Evolutionary conservation across 1,139 yeast genomes (phyloP), one percentile per base, ranked within the genome.

Genomic region (Yamadazyma membranifaciens): DNA sequence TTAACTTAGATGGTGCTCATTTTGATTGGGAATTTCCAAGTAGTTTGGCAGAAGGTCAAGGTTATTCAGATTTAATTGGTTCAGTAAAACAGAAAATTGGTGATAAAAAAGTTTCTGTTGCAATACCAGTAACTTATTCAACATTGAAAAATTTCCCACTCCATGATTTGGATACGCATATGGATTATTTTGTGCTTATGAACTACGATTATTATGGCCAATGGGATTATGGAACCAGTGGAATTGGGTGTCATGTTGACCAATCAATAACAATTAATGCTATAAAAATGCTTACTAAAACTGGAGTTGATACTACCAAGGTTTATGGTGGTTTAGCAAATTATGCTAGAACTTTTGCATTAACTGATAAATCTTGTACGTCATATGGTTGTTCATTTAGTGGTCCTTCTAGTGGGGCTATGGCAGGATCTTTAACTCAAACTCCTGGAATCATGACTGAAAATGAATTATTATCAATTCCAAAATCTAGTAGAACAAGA

Each of bases 11-110:
- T 45, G 58, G 59, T n/a, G 44, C 54, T 31, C 52, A 55, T 37
- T 44, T 55, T 4, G 59, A 55, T 41, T 55, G 59, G 59, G 59
- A 55, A 44, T 55, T 48, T 32, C 59, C 59, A 27, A 47, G 46
- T 13, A 45, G 45, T 6, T 25, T 25, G 6, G 45, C 33, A 15
- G 40, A 47, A 31, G 56, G 56, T 7, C 25, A 43, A 6, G 49
- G 45, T 16, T 52, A 48, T 34, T 36, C 47, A 29, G 43, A 43
- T 6, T 43, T 52, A 16, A 38, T 52, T 17, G 46, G 45, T 20
- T 30, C 32, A 9, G 42, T 52, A 25, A 51, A 49, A 37, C 25
- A 40, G 11, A 42, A 38, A 17, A 29, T 49, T n/a, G 46, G 54
- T 12, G 30, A 42, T 5, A 49, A 49, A 27, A 17, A 57, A 7